Percentiles rank a stretch among this genome's conserved stretches.
phyloP scores from a whole-genome alignment of 192 early-diverging fungal genomes.

The Backusella psychrophila region DNA sequence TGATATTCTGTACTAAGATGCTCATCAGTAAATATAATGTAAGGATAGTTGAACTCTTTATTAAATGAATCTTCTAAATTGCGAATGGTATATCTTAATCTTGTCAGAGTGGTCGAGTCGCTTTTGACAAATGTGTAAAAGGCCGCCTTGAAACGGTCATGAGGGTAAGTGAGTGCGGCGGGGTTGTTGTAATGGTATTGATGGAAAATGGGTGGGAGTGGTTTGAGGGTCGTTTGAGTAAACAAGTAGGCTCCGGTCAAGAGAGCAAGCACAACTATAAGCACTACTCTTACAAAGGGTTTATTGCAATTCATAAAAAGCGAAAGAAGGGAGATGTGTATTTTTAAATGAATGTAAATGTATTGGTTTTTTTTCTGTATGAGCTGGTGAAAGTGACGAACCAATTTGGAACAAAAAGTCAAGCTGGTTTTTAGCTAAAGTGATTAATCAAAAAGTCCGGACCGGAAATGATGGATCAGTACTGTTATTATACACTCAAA shows the following conservation, averaged over 20 bases:
- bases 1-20: conserved; percentile 31
- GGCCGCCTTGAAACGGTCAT: conserved; percentile 13
- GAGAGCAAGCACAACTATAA: not conserved
- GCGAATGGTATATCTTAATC: conserved; percentile 30
- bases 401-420: too few relatives aligned
- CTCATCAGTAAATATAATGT: conserved; percentile 36
- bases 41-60: conserved; percentile 25
- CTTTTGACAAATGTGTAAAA: conserved; percentile 32
- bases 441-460: too few relatives aligned
- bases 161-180: not conserved
- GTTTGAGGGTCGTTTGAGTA: not conserved
- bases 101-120: conserved; percentile 16
- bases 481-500: too few relatives aligned
- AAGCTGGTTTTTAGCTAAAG: too few relatives aligned
- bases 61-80: conserved; percentile 38
- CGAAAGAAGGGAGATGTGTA: not conserved
- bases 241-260: not conserved
- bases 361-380: too few relatives aligned
- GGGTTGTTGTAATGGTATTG: conserved; percentile 6
- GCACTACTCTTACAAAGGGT: not conserved
- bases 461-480: too few relatives aligned
- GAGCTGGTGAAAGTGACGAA: not conserved
- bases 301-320: not conserved
- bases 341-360: not conserved
- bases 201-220: not conserved